phyloP scores from a whole-genome alignment of 768 basidiomycete species.

The Leccinellum rugosiceps region DNA sequence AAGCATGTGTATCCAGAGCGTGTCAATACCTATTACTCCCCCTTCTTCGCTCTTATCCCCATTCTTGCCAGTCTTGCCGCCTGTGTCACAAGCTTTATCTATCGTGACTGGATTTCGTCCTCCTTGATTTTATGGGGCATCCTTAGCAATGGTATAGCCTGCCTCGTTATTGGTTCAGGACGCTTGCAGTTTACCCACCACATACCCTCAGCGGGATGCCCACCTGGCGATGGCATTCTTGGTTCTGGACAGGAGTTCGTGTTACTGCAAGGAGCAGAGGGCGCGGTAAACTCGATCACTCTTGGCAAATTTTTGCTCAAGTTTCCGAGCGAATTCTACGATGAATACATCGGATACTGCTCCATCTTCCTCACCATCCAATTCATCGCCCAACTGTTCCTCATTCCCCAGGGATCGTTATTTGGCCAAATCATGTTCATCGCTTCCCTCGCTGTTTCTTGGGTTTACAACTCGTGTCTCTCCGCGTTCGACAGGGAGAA shows the following conservation, averaged over 20 bases:
- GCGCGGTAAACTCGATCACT: constrained; percentile 25
- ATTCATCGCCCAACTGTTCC: constrained; percentile 27
- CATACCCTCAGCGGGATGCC: constrained; percentile 13
- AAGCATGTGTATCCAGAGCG: background rate
- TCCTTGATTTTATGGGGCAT: constrained; percentile 29
- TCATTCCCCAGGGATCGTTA: constrained; percentile 26
- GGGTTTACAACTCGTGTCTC: constrained; percentile 26
- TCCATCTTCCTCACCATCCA: constrained; percentile 23
- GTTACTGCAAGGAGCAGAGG: constrained; percentile 5
- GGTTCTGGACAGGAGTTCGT: constrained; percentile 8
- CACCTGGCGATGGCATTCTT: constrained; percentile 26
- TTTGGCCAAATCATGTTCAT: constrained; percentile 33
- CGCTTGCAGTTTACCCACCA: constrained; percentile 14
- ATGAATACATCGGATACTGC: constrained; percentile 7
- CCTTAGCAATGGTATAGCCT: constrained; percentile 26
- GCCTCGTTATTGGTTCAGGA: constrained; percentile 21
- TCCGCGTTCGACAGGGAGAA: constrained; percentile 31
- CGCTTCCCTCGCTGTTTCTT: constrained; percentile 23
- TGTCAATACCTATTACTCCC: background rate
- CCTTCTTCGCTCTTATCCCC: constrained; percentile 15
- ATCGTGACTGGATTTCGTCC: constrained; percentile 26
- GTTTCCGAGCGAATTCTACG: background rate
- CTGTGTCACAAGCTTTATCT: constrained; percentile 16
- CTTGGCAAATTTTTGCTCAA: constrained; percentile 14
- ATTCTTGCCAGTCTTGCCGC: constrained; percentile 17